phyloP scores from a whole-genome alignment of 1,284 basidiomycete species.

The Peniophora sp. region DNA sequence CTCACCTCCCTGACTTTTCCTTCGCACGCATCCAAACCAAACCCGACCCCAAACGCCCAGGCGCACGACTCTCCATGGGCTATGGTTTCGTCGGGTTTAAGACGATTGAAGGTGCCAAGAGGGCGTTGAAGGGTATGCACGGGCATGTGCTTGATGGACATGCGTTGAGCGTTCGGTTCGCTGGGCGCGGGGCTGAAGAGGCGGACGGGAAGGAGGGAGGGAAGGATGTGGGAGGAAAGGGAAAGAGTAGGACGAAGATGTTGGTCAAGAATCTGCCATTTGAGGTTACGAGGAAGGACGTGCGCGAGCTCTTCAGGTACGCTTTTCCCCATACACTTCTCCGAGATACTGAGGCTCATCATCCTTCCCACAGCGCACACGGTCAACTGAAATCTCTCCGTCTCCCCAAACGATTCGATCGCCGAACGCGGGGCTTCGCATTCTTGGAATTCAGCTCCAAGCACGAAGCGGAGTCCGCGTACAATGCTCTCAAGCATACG shows the following conservation, averaged over 20 bases:
- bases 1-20: slow-evolving; percentile 73
- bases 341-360: slow-evolving; percentile 1
- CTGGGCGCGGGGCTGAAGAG: slow-evolving; percentile 76
- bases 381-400: slow-evolving; percentile 90
- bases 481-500: slow-evolving; percentile 80
- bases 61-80: slow-evolving; percentile 80
- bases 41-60: slow-evolving; percentile 70
- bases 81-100: slow-evolving; percentile 96
- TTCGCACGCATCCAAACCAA: slow-evolving; percentile 93
- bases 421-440: slow-evolving; percentile 86
- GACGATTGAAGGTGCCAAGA: slow-evolving; percentile 64
- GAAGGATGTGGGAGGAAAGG: too few species aligned
- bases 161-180: slow-evolving; percentile 77
- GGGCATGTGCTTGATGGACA: slow-evolving; percentile 87
- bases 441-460: slow-evolving; percentile 91
- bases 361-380: slow-evolving; percentile 50
- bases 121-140: slow-evolving; percentile 74
- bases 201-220: slow-evolving; percentile 31
- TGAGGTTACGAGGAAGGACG: slow-evolving; percentile 90
- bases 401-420: slow-evolving; percentile 81
- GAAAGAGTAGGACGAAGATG: slow-evolving; percentile 74
- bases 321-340: slow-evolving; percentile 22
- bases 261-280: slow-evolving; percentile 98
- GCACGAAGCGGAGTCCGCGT: slow-evolving; percentile 83
- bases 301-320: slow-evolving; percentile 81